phyloP scores from a whole-genome alignment of 768 basidiomycete species.

The Kwoniella heveanensis region DNA sequence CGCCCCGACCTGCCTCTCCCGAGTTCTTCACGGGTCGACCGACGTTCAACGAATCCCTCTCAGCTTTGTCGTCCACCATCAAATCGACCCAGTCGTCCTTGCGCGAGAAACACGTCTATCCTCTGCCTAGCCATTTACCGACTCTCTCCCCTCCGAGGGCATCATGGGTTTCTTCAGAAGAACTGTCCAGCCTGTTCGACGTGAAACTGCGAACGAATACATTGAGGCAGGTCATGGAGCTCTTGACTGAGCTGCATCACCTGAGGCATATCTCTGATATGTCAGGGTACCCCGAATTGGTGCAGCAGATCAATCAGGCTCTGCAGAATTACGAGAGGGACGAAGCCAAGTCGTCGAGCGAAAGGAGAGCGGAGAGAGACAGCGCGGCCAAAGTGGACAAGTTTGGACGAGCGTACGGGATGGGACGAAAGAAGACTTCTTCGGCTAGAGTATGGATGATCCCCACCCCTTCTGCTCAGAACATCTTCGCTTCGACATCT shows the following conservation, averaged over 20 bases:
- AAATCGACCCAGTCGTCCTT: slow-evolving; percentile 65
- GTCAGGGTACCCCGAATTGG: slow-evolving; percentile 35
- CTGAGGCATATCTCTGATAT: slow-evolving; percentile 42
- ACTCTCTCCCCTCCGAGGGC: slow-evolving; percentile 64
- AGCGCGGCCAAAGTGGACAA: slow-evolving; percentile 69
- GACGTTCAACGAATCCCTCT: slow-evolving; percentile 71
- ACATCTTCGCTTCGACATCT: neutral
- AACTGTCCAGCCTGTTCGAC: slow-evolving; percentile 65
- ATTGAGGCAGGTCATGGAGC: slow-evolving; percentile 64
- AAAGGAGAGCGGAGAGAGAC: slow-evolving; percentile 56
- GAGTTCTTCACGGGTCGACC: slow-evolving; percentile 82
- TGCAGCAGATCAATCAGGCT: slow-evolving; percentile 22
- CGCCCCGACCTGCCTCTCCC: slow-evolving; percentile 61
- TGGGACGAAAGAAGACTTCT: slow-evolving; percentile 86
- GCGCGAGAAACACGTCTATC: slow-evolving; percentile 68
- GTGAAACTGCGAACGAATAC: slow-evolving; percentile 68
- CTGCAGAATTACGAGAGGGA: slow-evolving; percentile 38
- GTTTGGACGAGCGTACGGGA: slow-evolving; percentile 79
- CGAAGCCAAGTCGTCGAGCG: slow-evolving; percentile 1
- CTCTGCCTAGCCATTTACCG: slow-evolving; percentile 71
- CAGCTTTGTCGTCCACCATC: slow-evolving; percentile 68
- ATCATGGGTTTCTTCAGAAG: slow-evolving; percentile 69
- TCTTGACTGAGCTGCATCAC: slow-evolving; percentile 48
- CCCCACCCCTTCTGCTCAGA: slow-evolving; percentile 29
- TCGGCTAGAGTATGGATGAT: slow-evolving; percentile 93